phyloP scores from a whole-genome alignment of 495 filamentous ascomycete species.

The Xylaria grammica region DNA sequence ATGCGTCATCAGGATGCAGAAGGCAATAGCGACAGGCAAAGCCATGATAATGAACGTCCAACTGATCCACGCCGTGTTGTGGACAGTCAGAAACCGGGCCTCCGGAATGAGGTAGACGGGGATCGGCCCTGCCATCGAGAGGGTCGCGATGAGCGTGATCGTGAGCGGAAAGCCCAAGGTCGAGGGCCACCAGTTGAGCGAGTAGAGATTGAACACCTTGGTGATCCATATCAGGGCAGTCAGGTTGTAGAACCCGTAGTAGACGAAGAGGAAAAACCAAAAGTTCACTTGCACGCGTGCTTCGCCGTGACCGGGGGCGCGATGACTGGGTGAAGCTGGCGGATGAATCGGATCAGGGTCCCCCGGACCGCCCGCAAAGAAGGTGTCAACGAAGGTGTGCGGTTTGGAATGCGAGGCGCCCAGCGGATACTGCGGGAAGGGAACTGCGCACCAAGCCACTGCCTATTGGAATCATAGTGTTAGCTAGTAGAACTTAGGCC shows the following conservation, averaged over 20 bases:
- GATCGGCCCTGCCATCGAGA: constrained; percentile 60
- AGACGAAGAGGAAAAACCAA: constrained; percentile 69
- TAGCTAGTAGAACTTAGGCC: background rate
- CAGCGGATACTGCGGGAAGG: constrained; percentile 65
- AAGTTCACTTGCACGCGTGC: constrained; percentile 67
- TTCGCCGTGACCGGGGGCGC: constrained; percentile 63
- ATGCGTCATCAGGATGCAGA: constrained; percentile 62
- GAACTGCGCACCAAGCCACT: constrained; percentile 65
- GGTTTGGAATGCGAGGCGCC: constrained; percentile 25
- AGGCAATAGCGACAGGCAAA: constrained; percentile 64
- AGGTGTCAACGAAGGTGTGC: constrained; percentile 33
- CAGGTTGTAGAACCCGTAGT: constrained; percentile 69
- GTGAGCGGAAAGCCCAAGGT: constrained; percentile 63
- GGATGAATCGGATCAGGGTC: constrained; percentile 21
- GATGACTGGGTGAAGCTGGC: constrained; percentile 37
- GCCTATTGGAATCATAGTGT: constrained; percentile 44
- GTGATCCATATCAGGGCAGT: constrained; percentile 70
- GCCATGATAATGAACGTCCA: constrained; percentile 71
- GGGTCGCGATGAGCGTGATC: constrained; percentile 57
- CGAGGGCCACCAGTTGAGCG: constrained; percentile 67
- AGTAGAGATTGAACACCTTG: constrained; percentile 71
- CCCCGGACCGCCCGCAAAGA: constrained; percentile 31
- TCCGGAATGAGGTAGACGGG: constrained; percentile 61
- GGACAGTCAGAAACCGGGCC: constrained; percentile 50
- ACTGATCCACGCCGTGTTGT: constrained; percentile 68